These are phyloP conservation scores for Thamnidium elegans DNA, from an alignment of 192 early-diverging fungal species.

Conservation along the genomic window DNA sequence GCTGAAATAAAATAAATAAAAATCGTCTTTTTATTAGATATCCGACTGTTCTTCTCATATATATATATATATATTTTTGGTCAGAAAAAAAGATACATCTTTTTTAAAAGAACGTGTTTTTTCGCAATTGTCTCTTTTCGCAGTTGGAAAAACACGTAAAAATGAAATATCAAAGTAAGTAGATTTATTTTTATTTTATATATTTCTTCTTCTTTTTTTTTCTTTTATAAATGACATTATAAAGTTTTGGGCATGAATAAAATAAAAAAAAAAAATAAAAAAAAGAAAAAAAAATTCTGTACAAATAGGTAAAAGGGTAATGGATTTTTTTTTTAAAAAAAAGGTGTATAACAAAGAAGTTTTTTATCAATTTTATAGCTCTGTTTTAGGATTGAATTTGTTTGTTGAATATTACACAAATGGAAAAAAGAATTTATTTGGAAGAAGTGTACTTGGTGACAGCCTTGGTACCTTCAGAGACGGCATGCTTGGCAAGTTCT, in stretches of 20 bases:
- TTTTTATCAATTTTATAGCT: not conserved
- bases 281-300: constrained; percentile 15
- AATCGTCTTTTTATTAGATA: not conserved
- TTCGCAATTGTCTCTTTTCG: not conserved
- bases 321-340: constrained; percentile 9
- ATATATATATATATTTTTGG: too few relatives aligned
- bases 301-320: constrained; percentile 10
- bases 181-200: too few relatives aligned
- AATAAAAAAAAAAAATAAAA: constrained; percentile 8
- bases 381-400: not conserved
- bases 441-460: constrained; percentile 94
- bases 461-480: constrained; percentile 98
- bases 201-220: too few relatives aligned
- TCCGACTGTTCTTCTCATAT: not conserved
- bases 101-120: constrained; percentile 1
- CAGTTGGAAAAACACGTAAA: not conserved
- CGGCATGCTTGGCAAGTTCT: constrained; percentile 95
- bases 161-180: too few relatives aligned
- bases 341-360: not conserved
- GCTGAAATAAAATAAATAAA: not conserved
- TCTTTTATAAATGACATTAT: too few relatives aligned
- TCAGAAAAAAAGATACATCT: not conserved
- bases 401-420: constrained; percentile 10
- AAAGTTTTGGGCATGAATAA: not conserved
- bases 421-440: constrained; percentile 45